A percentile compares a stretch with the other conserved stretches of the same genome.
These are phyloP conservation scores for Aspergillus sp. DNA, from an alignment of 2,329 filamentous ascomycete species.

Conservation along the genomic window DNA sequence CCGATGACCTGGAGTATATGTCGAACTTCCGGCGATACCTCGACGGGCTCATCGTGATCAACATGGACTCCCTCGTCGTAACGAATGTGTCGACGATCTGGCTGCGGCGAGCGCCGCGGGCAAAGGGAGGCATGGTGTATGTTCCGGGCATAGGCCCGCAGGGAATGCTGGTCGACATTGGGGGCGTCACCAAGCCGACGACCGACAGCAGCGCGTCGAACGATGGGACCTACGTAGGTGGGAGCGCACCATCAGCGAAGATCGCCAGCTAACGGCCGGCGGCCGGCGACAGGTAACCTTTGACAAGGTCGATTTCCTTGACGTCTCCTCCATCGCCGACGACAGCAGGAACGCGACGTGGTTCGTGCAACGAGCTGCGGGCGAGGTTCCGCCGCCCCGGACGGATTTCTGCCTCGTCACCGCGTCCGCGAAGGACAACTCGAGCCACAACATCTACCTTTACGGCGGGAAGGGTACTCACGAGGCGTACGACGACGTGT, in stretches of 20 bases:
- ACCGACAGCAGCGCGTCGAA: constrained; percentile 13
- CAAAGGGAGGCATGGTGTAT: constrained; percentile 38
- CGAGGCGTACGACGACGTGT: constrained; percentile 41
- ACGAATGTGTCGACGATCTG: constrained; percentile 38
- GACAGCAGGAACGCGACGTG: constrained; percentile 33
- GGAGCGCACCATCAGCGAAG: neutral
- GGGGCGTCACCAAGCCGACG: constrained; percentile 28
- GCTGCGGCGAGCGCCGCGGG: constrained; percentile 31
- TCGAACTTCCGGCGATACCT: constrained; percentile 22
- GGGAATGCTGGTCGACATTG: constrained; percentile 40
- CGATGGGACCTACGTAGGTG: constrained; percentile 27
- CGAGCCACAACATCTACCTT: constrained; percentile 46
- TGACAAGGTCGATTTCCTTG: constrained; percentile 40
- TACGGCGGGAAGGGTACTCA: constrained; percentile 43
- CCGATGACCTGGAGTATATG: constrained; percentile 13
- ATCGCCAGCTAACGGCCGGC: neutral
- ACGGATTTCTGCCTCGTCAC: constrained; percentile 46
- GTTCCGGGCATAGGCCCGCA: constrained; percentile 33
- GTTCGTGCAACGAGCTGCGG: constrained; percentile 43
- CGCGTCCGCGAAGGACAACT: constrained; percentile 43
- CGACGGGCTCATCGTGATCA: constrained; percentile 40
- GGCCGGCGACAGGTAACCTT: constrained; percentile 27
- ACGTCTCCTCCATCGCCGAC: constrained; percentile 34
- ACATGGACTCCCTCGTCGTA: constrained; percentile 33
- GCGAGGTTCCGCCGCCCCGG: constrained; percentile 40